A percentile compares a stretch with the other conserved stretches of the same genome.
phyloP scores from a whole-genome alignment of 805 yeast species.

The Schwanniomyces pseudopolymorphus region DNA sequence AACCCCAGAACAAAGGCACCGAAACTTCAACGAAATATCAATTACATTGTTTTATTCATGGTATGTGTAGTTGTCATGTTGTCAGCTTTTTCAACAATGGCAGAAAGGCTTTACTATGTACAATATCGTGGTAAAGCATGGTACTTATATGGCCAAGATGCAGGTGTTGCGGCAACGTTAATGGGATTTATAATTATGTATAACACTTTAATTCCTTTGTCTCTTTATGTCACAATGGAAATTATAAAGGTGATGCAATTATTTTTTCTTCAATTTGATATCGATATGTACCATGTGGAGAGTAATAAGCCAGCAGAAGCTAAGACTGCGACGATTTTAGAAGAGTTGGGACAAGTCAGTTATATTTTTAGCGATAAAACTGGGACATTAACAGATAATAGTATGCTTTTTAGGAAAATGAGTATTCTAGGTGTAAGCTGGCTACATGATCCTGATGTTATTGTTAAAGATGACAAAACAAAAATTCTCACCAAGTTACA shows the following conservation, averaged over 20 bases:
- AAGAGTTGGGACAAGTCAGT: slow-evolving; percentile 95
- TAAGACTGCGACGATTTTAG: slow-evolving; percentile 91
- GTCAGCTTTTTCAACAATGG: slow-evolving; percentile 81
- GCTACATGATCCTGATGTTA: slow-evolving; percentile 71
- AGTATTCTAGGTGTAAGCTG: slow-evolving; percentile 87
- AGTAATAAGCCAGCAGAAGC: slow-evolving; percentile 92
- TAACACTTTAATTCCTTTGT: slow-evolving; percentile 92
- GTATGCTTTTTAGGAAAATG: slow-evolving; percentile 88
- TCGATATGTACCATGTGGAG: slow-evolving; percentile 88
- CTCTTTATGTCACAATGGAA: slow-evolving; percentile 95
- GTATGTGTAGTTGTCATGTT: slow-evolving; percentile 73
- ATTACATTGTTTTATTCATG: slow-evolving; percentile 83
- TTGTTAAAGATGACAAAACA: slow-evolving; percentile 15
- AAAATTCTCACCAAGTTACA: background rate
- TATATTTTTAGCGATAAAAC: slow-evolving; percentile 95
- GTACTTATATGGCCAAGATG: slow-evolving; percentile 75
- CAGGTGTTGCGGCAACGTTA: slow-evolving; percentile 81
- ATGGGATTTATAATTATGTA: slow-evolving; percentile 98
- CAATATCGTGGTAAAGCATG: slow-evolving; percentile 49
- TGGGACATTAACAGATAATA: slow-evolving; percentile 93
- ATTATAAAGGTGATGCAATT: slow-evolving; percentile 88
- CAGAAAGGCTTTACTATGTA: slow-evolving; percentile 55
- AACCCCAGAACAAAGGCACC: slow-evolving; percentile 94
- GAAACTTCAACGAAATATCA: slow-evolving; percentile 78
- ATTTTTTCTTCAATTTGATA: slow-evolving; percentile 78